Evolutionary conservation across 2,329 filamentous ascomycete genomes (phyloP).

Genomic region (Aspergillus novoparasiticus): DNA sequence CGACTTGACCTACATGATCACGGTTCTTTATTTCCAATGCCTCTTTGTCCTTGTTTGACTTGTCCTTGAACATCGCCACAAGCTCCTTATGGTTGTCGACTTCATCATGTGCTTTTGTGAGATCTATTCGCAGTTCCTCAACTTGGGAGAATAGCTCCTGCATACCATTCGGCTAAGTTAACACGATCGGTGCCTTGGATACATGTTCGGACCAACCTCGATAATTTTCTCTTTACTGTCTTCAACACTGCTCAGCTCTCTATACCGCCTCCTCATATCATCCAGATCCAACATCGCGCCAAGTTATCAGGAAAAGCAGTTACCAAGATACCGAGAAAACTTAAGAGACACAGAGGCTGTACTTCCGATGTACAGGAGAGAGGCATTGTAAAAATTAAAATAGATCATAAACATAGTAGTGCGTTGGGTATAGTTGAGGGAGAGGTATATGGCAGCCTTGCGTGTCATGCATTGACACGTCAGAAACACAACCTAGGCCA

Average conservation of each 20-base stretch:
- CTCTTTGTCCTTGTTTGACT: conserved; percentile 2
- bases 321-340: neutral
- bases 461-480: conserved; percentile 1
- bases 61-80: conserved; percentile 1
- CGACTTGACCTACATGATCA: conserved; percentile 11
- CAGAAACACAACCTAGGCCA: neutral
- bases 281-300: conserved; percentile 1
- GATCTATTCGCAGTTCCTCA: conserved; percentile 9
- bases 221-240: conserved; percentile 22
- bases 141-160: conserved; percentile 18
- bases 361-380: neutral
- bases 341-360: neutral
- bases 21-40: conserved; percentile 9
- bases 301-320: neutral
- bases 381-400: neutral
- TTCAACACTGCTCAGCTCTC: conserved; percentile 13
- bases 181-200: neutral
- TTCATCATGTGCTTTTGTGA: conserved; percentile 12
- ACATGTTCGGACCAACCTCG: conserved; percentile 6
- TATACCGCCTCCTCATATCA: conserved; percentile 14
- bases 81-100: conserved; percentile 9
- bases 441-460: neutral
- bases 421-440: neutral
- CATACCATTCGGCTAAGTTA: neutral
- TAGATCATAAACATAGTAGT: neutral